Conservation (phyloP, 2,329 filamentous ascomycete species). For the Sodiomyces alkalinus region DNA sequence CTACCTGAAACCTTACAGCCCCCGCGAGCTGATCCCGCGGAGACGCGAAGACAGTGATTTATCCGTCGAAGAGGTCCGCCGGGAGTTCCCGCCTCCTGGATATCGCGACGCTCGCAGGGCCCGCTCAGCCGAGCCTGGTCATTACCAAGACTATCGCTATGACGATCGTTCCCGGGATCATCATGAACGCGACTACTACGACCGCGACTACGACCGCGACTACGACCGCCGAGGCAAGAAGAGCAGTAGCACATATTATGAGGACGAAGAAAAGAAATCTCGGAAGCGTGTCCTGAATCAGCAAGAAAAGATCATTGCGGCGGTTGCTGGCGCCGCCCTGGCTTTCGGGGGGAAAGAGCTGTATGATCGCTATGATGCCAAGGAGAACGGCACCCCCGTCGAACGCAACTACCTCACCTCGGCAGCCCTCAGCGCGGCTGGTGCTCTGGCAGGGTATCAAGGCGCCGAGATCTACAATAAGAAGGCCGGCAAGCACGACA, state of each 20-base stretch:
- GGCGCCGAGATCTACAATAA: slow-evolving; percentile 50
- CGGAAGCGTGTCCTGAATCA: slow-evolving; percentile 37
- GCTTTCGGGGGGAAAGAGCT: slow-evolving; percentile 52
- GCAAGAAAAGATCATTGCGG: slow-evolving; percentile 51
- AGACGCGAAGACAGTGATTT: slow-evolving; percentile 58
- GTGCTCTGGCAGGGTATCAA: slow-evolving; percentile 48
- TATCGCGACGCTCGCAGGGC: slow-evolving; percentile 41
- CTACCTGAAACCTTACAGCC: slow-evolving; percentile 26
- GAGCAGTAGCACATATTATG: slow-evolving; percentile 34
- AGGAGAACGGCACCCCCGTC: slow-evolving; percentile 30
- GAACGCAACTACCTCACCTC: slow-evolving; percentile 44
- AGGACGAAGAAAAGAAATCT: slow-evolving; percentile 43
- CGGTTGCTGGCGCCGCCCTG: slow-evolving; percentile 47
- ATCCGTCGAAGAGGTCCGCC: slow-evolving; percentile 66
- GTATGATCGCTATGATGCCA: slow-evolving; percentile 46
- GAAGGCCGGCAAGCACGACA: slow-evolving; percentile 36
- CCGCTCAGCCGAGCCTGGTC: slow-evolving; percentile 45
- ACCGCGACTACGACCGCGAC: slow-evolving; percentile 14
- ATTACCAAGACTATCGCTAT: slow-evolving; percentile 36
- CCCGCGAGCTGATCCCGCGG: slow-evolving; percentile 40
- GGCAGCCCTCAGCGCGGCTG: slow-evolving; percentile 46
- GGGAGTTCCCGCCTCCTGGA: slow-evolving; percentile 68
- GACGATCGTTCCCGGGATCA: slow-evolving; percentile 30
- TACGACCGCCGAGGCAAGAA: slow-evolving; percentile 34
- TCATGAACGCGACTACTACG: slow-evolving; percentile 28